These are phyloP conservation scores for Parafenestella ontariensis DNA, from an alignment of 2,329 filamentous ascomycete genomes.

Conservation along the genomic window DNA sequence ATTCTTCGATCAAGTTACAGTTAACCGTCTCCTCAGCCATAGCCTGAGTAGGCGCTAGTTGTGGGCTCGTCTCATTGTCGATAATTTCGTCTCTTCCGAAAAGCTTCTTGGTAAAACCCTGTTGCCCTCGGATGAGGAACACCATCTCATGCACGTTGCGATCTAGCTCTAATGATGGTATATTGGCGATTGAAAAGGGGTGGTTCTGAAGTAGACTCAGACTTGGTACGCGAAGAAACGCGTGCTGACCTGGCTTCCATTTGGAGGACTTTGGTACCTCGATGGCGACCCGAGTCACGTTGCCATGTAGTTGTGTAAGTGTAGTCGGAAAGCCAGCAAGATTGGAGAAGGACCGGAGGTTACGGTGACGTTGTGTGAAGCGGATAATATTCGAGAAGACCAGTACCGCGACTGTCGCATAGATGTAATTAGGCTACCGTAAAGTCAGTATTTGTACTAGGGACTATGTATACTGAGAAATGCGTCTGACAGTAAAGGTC, in stretches of 20 bases:
- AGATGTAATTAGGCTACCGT: conserved; percentile 30
- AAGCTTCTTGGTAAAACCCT: conserved; percentile 33
- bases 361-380: conserved; percentile 18
- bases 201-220: conserved; percentile 32
- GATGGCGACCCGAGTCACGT: conserved; percentile 29
- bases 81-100: neutral
- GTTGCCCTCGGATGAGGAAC: conserved; percentile 30
- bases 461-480: neutral
- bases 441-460: neutral
- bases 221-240: conserved; percentile 49
- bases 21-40: neutral
- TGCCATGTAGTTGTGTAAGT: conserved; percentile 22
- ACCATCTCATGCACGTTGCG: conserved; percentile 15
- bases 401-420: conserved; percentile 29
- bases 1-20: neutral
- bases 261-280: conserved; percentile 17
- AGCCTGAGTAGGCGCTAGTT: neutral
- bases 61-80: neutral
- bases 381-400: conserved; percentile 21
- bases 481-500: neutral
- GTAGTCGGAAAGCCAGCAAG: conserved; percentile 25
- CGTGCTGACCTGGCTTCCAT: conserved; percentile 66
- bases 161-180: conserved; percentile 4
- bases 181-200: conserved; percentile 41
- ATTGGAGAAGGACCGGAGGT: conserved; percentile 15